Percentiles rank a stretch among this genome's conserved stretches.
phyloP scores from a whole-genome alignment of 2,329 filamentous ascomycete species.

The Fusarium brachygibbosum region DNA sequence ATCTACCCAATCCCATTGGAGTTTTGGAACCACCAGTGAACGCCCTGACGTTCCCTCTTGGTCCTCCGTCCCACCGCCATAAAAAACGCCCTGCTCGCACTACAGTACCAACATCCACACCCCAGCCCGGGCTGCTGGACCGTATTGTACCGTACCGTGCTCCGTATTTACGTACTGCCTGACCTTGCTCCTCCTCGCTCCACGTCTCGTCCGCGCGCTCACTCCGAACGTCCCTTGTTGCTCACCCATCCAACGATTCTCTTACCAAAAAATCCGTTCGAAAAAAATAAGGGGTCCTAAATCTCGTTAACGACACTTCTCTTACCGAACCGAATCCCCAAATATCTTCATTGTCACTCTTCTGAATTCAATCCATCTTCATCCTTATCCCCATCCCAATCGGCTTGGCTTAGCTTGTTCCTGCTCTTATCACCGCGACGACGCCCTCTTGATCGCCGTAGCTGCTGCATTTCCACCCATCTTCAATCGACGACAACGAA shows the following conservation, averaged over 20 bases:
- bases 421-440: conserved; percentile 33
- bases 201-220: conserved; percentile 38
- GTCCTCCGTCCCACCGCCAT: conserved; percentile 48
- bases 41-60: conserved; percentile 18
- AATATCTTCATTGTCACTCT: conserved; percentile 6
- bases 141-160: conserved; percentile 33
- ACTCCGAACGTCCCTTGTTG: conserved; percentile 43
- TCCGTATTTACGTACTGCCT: conserved; percentile 42
- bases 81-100: conserved; percentile 38
- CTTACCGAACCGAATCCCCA: conserved; percentile 19
- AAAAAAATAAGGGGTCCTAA: conserved; percentile 44
- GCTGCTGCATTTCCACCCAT: conserved; percentile 24
- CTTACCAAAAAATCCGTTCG: conserved; percentile 35
- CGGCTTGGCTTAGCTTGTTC: conserved; percentile 17
- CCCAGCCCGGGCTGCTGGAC: conserved; percentile 29
- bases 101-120: conserved; percentile 10
- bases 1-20: neutral
- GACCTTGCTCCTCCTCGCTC: conserved; percentile 34
- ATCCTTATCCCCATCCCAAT: conserved; percentile 9
- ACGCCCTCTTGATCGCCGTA: conserved; percentile 32
- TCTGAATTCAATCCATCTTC: conserved; percentile 17
- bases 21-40: conserved; percentile 32
- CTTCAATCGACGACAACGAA: conserved; percentile 37
- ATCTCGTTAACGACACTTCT: conserved; percentile 37
- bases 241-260: conserved; percentile 43